These are phyloP conservation scores for Rubus idaeus DNA, from an alignment of 306 rosid species.

Conservation along the genomic window DNA sequence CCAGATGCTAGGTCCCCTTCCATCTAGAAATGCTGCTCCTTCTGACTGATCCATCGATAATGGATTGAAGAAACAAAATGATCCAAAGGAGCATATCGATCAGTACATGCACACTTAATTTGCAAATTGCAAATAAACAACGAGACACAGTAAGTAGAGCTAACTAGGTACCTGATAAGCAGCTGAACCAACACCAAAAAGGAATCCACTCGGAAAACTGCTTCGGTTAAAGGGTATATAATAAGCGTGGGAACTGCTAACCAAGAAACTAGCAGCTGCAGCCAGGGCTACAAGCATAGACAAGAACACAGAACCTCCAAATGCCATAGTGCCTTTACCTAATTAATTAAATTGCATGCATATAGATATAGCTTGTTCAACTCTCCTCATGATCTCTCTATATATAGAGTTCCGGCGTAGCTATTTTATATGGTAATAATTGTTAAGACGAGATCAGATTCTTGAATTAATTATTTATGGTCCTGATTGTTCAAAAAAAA, in stretches of 20 bases:
- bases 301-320: background rate
- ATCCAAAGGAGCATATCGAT: background rate
- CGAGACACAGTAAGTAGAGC: background rate
- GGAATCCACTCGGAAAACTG: constrained; percentile 21
- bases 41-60: constrained; percentile 21
- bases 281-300: background rate
- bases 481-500: too few species aligned
- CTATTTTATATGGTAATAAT: too few species aligned
- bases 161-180: constrained; percentile 24
- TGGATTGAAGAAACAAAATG: background rate
- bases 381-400: background rate
- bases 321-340: background rate
- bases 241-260: background rate
- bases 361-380: too few species aligned
- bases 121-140: too few species aligned
- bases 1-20: constrained; percentile 29
- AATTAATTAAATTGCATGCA: background rate
- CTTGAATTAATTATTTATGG: too few species aligned
- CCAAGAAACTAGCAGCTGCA: background rate
- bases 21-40: constrained; percentile 33
- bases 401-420: background rate
- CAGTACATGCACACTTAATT: background rate
- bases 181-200: constrained; percentile 31
- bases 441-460: too few species aligned
- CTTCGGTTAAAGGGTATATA: constrained; percentile 15